phyloP scores from a whole-genome alignment of 352 stramenopile species.

The Globisporangium spinosum region DNA sequence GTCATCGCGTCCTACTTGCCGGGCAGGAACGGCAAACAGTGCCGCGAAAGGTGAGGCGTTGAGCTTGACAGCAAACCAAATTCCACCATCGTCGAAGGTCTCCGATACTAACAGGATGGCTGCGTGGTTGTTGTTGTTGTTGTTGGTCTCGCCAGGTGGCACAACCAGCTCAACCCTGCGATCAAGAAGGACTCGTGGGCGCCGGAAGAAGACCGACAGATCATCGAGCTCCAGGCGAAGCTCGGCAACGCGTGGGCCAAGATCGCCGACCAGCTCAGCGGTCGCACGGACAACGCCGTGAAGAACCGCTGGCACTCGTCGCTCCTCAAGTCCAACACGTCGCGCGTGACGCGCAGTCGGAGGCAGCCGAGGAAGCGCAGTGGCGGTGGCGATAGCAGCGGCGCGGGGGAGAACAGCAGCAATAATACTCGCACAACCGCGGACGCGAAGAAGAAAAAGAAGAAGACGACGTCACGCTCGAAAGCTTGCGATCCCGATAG shows the following conservation, averaged over 20 bases:
- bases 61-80: too few relatives aligned
- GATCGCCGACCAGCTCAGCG: constrained; percentile 40
- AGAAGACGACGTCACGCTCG: not conserved
- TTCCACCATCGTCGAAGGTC: not conserved
- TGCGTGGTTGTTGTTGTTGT: not conserved
- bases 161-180: constrained; percentile 33
- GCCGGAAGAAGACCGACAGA: constrained; percentile 28
- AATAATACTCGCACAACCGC: not conserved
- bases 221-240: constrained; percentile 29
- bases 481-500: not conserved
- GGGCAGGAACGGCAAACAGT: constrained; percentile 68
- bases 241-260: constrained; percentile 46
- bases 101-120: not conserved
- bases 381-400: not conserved
- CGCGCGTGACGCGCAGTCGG: not conserved
- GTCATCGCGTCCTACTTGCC: constrained; percentile 56
- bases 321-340: constrained; percentile 5
- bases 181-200: constrained; percentile 40
- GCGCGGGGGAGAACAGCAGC: not conserved
- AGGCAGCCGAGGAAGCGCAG: not conserved
- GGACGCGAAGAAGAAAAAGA: not conserved
- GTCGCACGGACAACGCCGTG: constrained; percentile 46
- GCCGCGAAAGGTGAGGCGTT: constrained; percentile 40
- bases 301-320: constrained; percentile 53
- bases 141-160: constrained; percentile 13